phyloP scores from a whole-genome alignment of 2,329 filamentous ascomycete genomes.

The Paraphoma chrysanthemicola region DNA sequence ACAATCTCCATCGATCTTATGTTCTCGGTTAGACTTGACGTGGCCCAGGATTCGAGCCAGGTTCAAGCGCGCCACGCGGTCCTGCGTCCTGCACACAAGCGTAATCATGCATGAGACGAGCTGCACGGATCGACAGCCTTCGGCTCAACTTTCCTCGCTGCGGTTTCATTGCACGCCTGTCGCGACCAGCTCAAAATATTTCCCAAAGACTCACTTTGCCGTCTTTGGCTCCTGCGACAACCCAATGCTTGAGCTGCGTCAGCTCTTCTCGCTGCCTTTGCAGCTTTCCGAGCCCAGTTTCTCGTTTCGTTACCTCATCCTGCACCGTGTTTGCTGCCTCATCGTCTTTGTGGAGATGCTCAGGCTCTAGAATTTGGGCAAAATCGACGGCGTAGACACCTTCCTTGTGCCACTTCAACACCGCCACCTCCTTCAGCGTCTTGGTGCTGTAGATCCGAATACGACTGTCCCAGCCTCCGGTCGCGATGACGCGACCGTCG shows the following conservation, averaged over 20 bases:
- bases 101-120: slow-evolving; percentile 4
- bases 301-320: slow-evolving; percentile 9
- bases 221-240: slow-evolving; percentile 91
- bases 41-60: background rate
- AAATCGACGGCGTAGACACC: slow-evolving; percentile 86
- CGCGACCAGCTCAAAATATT: slow-evolving; percentile 65
- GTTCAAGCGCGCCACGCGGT: background rate
- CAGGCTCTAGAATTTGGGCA: slow-evolving; percentile 51
- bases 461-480: slow-evolving; percentile 89
- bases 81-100: slow-evolving; percentile 1
- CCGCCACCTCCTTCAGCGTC: slow-evolving; percentile 84
- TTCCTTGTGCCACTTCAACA: slow-evolving; percentile 91
- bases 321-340: background rate
- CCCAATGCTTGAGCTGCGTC: slow-evolving; percentile 79
- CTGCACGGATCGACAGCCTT: slow-evolving; percentile 4
- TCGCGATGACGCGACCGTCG: slow-evolving; percentile 84
- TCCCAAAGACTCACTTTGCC: slow-evolving; percentile 97
- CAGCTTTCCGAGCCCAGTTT: slow-evolving; percentile 27
- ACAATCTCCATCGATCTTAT: background rate
- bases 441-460: slow-evolving; percentile 82
- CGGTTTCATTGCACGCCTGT: background rate
- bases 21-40: background rate
- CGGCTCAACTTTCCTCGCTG: slow-evolving; percentile 3
- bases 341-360: slow-evolving; percentile 3
- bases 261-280: slow-evolving; percentile 54